Base-by-base conservation (phyloP, 768 basidiomycete species). In the Boletus pseudopeckii region DNA sequence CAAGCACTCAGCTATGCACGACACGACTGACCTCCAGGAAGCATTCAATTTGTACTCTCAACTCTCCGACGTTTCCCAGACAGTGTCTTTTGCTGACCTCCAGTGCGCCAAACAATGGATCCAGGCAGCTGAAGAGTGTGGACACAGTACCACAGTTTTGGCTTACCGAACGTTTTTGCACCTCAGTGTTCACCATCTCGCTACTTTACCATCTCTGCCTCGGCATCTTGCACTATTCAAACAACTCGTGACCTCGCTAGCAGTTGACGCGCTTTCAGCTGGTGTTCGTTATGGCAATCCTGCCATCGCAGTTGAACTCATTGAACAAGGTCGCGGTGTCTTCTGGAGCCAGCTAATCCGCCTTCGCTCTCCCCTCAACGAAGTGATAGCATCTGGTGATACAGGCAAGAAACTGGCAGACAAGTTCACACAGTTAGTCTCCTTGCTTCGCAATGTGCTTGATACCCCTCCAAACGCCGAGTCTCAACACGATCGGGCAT, bases 281-380 rank as follows among this genome's bases (percentile, higher is more conserved):
- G 0, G 39, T 7, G 0, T 40, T 22, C 39, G 20, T 7, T 22
- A 40, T 22, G 39, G 39, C 6, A 40, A 40, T 40, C 20, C 7
- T 4, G 2, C 39, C n/a, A 8, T 4, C 7, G 39, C 39, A 30
- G 48, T 73, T 3, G 67, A 73, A 46, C 70, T 71, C 61, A 50
- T 73, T 5, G 66, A 65, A 52, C 66, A 67, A n/a, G 64, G 66
- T 18, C 52, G 66, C 7, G 50, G 54, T 1, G 15, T 67, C 5
- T 50, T 67, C 24, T 63, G 64, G 67, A 48, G 46, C 1, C 55
- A 60, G 32, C n/a, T 64, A 20, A 40, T 33, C 5, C 62, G 62
- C 18, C 55, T 65, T 34, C 60, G 33, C 36, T 60, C 30, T 26
- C 50, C 45, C 1, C 45, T 55, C 1, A 40, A 41, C 5, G 50